Base-by-base conservation (phyloP, 768 basidiomycete species). In the Chalciporus piperatus region DNA sequence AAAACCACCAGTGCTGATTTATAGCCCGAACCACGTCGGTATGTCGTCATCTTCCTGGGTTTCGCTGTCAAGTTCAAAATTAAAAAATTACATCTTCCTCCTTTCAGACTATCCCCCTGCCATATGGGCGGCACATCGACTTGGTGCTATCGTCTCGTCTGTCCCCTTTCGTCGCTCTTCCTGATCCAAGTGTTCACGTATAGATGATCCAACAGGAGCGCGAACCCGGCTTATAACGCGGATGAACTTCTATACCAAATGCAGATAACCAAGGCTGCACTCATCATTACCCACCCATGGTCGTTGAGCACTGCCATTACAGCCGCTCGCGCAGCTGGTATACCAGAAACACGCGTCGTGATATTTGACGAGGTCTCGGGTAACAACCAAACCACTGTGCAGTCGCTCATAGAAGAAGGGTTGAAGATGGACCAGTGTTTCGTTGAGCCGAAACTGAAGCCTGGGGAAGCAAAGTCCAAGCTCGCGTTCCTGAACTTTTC, bases 401-500 rank as follows among this genome's bases (percentile, higher is more conserved):
- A 80, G 14, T 65, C 76, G 3, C 72, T 87, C 27, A 67, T 88
- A 12, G 77, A 61, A 77, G 76, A 48, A 52, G 67, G 76, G 9
- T 59, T 61, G 60, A 59, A 50, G 57, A 61, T 52, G 57, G 67
- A 39, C 54, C 70, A 55, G 59, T 63, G 57, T 50, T 85, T 79
- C 58, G 61, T 64, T 23, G 79, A 85, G 48, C 67, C 71, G 17
- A 69, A 60, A 27, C 71, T 88, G 38, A 57, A 60, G 22, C 73
- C 74, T 12, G 87, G 84, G 10, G 86, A 86, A 65, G 81, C 74
- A 22, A 82, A 75, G 61, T 78, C 72, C 12, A 77, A 80, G 40
- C 52, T 89, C 13, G 87, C 88, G 6, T 83, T 88, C 58, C 69
- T 89, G 48, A 80, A 77, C 47, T 86, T 89, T 57, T 89, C 87